These are phyloP conservation scores for Glarea lozoyensis DNA, from an alignment of 495 filamentous ascomycete species.

Conservation along the genomic window DNA sequence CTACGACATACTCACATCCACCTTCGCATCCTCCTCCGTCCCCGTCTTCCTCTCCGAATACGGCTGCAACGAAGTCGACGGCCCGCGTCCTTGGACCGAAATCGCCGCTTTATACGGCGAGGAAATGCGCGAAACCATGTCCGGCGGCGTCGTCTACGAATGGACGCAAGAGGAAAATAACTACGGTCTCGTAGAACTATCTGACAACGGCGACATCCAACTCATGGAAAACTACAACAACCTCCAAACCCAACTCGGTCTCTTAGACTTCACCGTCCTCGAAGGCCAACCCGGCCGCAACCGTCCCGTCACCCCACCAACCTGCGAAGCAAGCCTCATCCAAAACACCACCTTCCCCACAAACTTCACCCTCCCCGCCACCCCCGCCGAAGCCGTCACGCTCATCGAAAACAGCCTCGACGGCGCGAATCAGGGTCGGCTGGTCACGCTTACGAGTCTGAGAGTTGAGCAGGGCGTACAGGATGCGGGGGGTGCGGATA, in stretches of 20 bases:
- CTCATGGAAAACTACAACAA: conserved; percentile 67
- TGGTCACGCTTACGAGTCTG: conserved; percentile 47
- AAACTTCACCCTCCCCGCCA: conserved; percentile 66
- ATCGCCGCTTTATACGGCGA: conserved; percentile 71
- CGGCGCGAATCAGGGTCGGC: conserved; percentile 37
- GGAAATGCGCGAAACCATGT: conserved; percentile 70
- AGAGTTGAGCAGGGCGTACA: conserved; percentile 46
- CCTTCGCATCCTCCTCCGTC: conserved; percentile 63
- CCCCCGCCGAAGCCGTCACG: conserved; percentile 31
- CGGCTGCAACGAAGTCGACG: conserved; percentile 70
- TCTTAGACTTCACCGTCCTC: conserved; percentile 60
- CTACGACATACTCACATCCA: conserved; percentile 61
- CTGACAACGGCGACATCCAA: conserved; percentile 51
- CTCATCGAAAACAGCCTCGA: conserved; percentile 47
- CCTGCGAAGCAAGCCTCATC: conserved; percentile 57
- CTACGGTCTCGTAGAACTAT: conserved; percentile 69
- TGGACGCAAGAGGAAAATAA: conserved; percentile 66
- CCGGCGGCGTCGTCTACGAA: conserved; percentile 85
- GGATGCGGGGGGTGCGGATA: conserved; percentile 39
- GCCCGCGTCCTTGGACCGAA: conserved; percentile 79
- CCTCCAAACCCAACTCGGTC: conserved; percentile 62
- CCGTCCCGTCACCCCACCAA: conserved; percentile 40
- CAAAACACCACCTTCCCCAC: conserved; percentile 51
- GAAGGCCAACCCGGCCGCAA: conserved; percentile 46
- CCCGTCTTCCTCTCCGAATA: conserved; percentile 97